phyloP scores from a whole-genome alignment of 352 stramenopile genomes.

The Plasmopara muralis region DNA sequence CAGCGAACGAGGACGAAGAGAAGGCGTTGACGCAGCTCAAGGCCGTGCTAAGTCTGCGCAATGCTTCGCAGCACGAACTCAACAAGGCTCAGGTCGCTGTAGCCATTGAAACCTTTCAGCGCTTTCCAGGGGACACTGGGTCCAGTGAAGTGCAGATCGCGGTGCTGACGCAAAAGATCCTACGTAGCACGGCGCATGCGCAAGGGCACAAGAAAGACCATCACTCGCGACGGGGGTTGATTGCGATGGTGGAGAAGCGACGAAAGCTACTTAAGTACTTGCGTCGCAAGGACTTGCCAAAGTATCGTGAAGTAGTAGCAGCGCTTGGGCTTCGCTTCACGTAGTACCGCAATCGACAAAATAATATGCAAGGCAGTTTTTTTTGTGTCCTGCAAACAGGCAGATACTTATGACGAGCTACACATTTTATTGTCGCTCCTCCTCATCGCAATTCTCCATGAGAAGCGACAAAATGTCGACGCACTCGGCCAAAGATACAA shows the following conservation, averaged over 20 bases:
- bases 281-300: slow-evolving; percentile 70
- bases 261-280: slow-evolving; percentile 85
- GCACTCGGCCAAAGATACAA: slow-evolving; percentile 80
- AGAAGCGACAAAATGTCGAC: slow-evolving; percentile 81
- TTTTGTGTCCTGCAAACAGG: not conserved
- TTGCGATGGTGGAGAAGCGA: slow-evolving; percentile 81
- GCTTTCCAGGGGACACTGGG: slow-evolving; percentile 78
- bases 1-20: slow-evolving; percentile 34
- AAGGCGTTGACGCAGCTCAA: slow-evolving; percentile 49
- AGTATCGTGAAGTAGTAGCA: slow-evolving; percentile 72
- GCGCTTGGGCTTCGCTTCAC: slow-evolving; percentile 74
- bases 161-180: slow-evolving; percentile 82
- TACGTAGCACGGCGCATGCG: slow-evolving; percentile 67
- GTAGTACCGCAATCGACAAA: slow-evolving; percentile 22
- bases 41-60: slow-evolving; percentile 63
- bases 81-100: slow-evolving; percentile 77
- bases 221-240: slow-evolving; percentile 77
- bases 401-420: not conserved
- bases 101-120: slow-evolving; percentile 81
- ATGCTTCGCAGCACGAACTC: slow-evolving; percentile 76
- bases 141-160: slow-evolving; percentile 84
- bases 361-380: not conserved
- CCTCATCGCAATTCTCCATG: slow-evolving; percentile 35
- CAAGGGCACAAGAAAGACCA: slow-evolving; percentile 83
- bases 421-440: not conserved